These are phyloP conservation scores for Zasmidium citrigriseum DNA, from an alignment of 2,329 filamentous ascomycete genomes.

Conservation along the genomic window DNA sequence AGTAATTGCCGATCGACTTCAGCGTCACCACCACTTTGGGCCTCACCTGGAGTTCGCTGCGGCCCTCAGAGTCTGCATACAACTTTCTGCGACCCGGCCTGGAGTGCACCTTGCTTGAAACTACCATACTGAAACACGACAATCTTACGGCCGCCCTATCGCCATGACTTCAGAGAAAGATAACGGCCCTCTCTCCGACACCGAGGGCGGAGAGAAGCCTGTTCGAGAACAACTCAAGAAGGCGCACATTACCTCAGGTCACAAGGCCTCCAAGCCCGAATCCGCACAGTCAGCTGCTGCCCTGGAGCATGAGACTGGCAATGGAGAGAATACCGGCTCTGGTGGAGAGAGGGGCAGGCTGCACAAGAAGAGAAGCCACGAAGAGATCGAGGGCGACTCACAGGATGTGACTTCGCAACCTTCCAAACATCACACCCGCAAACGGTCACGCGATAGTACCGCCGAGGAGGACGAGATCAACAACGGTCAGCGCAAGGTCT, in stretches of 20 bases:
- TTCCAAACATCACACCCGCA: slow-evolving; percentile 44
- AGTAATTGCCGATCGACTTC: slow-evolving; percentile 16
- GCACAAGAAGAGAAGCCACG: slow-evolving; percentile 47
- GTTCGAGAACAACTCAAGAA: slow-evolving; percentile 63
- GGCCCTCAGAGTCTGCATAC: neutral
- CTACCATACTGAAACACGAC: neutral
- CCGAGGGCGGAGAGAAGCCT: slow-evolving; percentile 55
- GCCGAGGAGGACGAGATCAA: slow-evolving; percentile 36
- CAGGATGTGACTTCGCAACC: slow-evolving; percentile 36
- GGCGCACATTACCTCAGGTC: slow-evolving; percentile 56
- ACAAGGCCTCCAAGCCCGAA: too few species aligned
- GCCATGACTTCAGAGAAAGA: slow-evolving; percentile 29
- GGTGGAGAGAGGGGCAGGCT: slow-evolving; percentile 24
- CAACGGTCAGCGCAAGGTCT: slow-evolving; percentile 35
- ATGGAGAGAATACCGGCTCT: slow-evolving; percentile 26
- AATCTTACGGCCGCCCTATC: neutral
- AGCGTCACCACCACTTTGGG: neutral
- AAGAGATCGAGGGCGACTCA: slow-evolving; percentile 30
- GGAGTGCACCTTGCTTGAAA: neutral
- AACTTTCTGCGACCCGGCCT: neutral
- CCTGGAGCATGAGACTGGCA: neutral
- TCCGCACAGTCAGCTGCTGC: neutral
- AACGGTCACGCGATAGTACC: slow-evolving; percentile 49
- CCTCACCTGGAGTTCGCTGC: neutral
- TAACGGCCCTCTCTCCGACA: slow-evolving; percentile 36